These are phyloP conservation scores for Ceratocystis ficicola DNA, from an alignment of 2,329 filamentous ascomycete species.

Conservation along the genomic window DNA sequence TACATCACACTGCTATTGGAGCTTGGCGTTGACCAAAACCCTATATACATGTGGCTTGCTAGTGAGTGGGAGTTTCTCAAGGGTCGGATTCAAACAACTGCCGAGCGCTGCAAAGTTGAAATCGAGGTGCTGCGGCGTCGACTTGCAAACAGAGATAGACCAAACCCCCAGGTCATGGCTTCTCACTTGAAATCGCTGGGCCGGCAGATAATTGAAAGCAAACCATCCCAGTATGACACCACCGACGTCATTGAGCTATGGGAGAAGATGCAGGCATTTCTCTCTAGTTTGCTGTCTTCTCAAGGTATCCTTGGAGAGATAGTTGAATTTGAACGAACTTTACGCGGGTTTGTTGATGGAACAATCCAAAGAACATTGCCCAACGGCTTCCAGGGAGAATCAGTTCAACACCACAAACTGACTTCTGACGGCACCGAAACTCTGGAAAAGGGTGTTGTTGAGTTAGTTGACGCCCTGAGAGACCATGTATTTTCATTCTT, in stretches of 20 bases:
- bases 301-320: slow-evolving; percentile 80
- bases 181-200: slow-evolving; percentile 63
- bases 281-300: slow-evolving; percentile 61
- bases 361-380: slow-evolving; percentile 71
- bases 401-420: slow-evolving; percentile 67
- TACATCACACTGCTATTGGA: slow-evolving; percentile 82
- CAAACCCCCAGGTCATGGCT: slow-evolving; percentile 55
- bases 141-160: slow-evolving; percentile 61
- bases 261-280: slow-evolving; percentile 70
- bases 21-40: slow-evolving; percentile 86
- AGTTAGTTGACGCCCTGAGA: slow-evolving; percentile 72
- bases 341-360: slow-evolving; percentile 79
- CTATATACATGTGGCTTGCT: slow-evolving; percentile 89
- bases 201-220: slow-evolving; percentile 52
- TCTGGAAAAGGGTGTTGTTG: slow-evolving; percentile 63
- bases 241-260: slow-evolving; percentile 77
- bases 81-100: slow-evolving; percentile 64
- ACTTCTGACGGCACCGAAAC: slow-evolving; percentile 57
- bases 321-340: slow-evolving; percentile 85
- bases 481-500: slow-evolving; percentile 75
- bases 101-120: slow-evolving; percentile 79
- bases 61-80: slow-evolving; percentile 85
- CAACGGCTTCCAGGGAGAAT: slow-evolving; percentile 68
- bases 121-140: slow-evolving; percentile 81
- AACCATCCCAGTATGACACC: slow-evolving; percentile 57